A percentile compares a stretch with the other conserved stretches of the same genome.
phyloP scores from a whole-genome alignment of 2,329 filamentous ascomycete genomes.

The Arthrobotrys conoides region DNA sequence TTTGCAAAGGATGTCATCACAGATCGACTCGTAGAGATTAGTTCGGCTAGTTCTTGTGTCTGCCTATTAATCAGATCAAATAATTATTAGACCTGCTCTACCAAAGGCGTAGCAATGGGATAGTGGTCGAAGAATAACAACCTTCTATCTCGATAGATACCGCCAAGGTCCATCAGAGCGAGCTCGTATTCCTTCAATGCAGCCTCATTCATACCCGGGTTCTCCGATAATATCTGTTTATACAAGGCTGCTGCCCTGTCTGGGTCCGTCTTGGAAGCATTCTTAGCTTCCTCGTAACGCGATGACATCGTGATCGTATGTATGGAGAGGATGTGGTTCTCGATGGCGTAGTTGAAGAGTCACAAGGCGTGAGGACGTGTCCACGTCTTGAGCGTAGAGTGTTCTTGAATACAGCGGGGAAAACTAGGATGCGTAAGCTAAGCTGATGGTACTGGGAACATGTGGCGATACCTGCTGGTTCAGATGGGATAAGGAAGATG shows the following conservation, averaged over 20 bases:
- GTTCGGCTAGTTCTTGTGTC: constrained; percentile 85
- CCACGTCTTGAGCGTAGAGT: constrained; percentile 14
- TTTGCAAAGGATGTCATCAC: constrained; percentile 97
- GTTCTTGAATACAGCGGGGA: constrained; percentile 12
- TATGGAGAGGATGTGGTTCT: constrained; percentile 60
- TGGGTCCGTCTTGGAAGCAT: constrained; percentile 83
- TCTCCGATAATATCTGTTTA: constrained; percentile 88
- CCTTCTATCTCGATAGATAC: constrained; percentile 92
- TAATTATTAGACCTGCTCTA: not conserved
- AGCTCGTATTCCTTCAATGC: constrained; percentile 92
- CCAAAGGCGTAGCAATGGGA: not conserved
- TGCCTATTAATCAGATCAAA: constrained; percentile 66
- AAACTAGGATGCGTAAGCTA: not conserved
- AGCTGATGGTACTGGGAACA: not conserved
- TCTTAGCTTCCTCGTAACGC: constrained; percentile 89
- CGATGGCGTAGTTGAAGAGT: constrained; percentile 16
- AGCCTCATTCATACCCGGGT: constrained; percentile 85
- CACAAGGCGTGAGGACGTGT: constrained; percentile 41
- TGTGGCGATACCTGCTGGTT: constrained; percentile 9
- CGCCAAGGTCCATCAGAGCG: constrained; percentile 87
- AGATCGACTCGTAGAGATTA: constrained; percentile 90
- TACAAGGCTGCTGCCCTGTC: constrained; percentile 88
- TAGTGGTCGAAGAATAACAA: constrained; percentile 68
- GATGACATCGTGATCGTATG: constrained; percentile 68
- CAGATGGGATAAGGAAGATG: not conserved